Conservation (phyloP, 1,284 basidiomycete species). For the Cystobasidiaceae sp. region DNA sequence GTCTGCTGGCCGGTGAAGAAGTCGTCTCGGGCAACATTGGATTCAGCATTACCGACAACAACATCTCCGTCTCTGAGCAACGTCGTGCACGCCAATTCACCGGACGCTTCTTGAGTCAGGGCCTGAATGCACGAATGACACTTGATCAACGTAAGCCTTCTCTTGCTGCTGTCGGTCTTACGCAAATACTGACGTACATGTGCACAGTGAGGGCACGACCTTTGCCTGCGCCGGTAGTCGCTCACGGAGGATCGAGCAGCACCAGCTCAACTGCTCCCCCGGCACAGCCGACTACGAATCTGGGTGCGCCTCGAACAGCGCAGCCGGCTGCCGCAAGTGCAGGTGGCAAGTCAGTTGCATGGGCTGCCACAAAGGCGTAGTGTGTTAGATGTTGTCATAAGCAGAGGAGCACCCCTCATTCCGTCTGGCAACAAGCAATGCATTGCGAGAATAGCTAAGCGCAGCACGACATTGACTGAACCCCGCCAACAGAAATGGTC, state of each 20-base stretch:
- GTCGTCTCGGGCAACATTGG: slow-evolving; percentile 26
- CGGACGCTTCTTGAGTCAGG: slow-evolving; percentile 19
- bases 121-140: slow-evolving; percentile 19
- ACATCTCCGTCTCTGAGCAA: slow-evolving; percentile 21
- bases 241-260: neutral
- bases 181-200: neutral
- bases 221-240: slow-evolving; percentile 2
- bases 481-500: no score
- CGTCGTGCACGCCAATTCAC: slow-evolving; percentile 27
- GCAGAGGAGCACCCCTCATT: no score
- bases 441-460: no score
- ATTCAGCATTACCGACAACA: slow-evolving; percentile 16
- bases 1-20: slow-evolving; percentile 25
- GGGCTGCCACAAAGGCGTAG: slow-evolving; percentile 11
- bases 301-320: neutral
- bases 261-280: no score
- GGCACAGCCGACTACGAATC: no score
- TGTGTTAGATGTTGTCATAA: neutral
- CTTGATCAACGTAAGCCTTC: slow-evolving; percentile 23
- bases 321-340: neutral
- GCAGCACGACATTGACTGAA: no score
- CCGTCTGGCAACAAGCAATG: no score
- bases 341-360: slow-evolving; percentile 22
- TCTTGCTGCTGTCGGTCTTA: neutral
- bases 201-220: slow-evolving; percentile 5